Evolutionary conservation across 495 filamentous ascomycete genomes (phyloP), one percentile per base, ranked within the genome.

Genomic region (Cenococcum geophilum): DNA sequence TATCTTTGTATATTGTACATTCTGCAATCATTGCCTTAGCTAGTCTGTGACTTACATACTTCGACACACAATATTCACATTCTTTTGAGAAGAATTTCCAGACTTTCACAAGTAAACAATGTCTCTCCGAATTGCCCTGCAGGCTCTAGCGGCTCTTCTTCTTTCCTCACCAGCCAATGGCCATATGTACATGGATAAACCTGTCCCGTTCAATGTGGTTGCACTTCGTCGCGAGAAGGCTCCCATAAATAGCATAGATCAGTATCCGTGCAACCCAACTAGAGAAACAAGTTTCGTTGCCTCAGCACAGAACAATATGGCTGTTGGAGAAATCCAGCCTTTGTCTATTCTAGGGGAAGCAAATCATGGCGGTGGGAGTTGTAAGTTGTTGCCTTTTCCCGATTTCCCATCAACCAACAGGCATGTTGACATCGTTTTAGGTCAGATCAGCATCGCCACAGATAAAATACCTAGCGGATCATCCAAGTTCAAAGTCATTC

Each of bases 321-420:
- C 71, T 0, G 71, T 84, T 18, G 87, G 85, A 11, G 74, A 77
- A 0, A 64, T 65, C 0, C 82, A 85, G 64, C 54, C 66, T 0
- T 69, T 89, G 4, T 63, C 66, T 16, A 83, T 88, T 70, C 76
- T 71, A 0, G 86, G 86, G 0, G 70, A 70, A 12, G 91, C 89
- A 0, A 81, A 83, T 6, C 89, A 95, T 71, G 86, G 85, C 32
- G 91, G 91, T 50, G 91, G 91, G 5, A 89, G 86, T 6, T 95
- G n/a, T n/a, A n/a, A n/a, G n/a, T n/a, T n/a, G n/a, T n/a, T n/a
- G n/a, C n/a, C n/a, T n/a, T n/a, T n/a, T n/a, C n/a, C n/a, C n/a
- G n/a, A n/a, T n/a, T n/a, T n/a, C n/a, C n/a, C n/a, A n/a, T n/a
- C n/a, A n/a, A n/a, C n/a, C n/a, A n/a, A n/a, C n/a, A n/a, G n/a